A percentile compares a stretch with the other conserved stretches of the same genome.
These are phyloP conservation scores for Silybum marianum DNA, from an alignment of 129 eudicot species.

Conservation along the genomic window DNA sequence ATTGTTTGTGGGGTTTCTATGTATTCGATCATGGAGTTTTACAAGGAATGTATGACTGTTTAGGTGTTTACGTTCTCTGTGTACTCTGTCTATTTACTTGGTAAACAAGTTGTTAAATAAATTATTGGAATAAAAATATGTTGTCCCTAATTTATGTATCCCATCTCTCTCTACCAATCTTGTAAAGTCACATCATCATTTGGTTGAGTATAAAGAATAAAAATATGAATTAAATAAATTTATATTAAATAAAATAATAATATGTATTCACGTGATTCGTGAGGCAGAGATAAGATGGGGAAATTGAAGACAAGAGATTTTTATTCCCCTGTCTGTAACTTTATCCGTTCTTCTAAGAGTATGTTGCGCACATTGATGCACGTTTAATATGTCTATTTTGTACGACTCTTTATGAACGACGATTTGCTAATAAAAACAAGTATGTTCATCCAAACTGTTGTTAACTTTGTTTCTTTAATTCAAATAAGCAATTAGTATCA, in stretches of 20 bases:
- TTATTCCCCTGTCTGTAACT: neutral
- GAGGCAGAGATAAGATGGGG: too few relatives aligned
- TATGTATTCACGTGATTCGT: neutral
- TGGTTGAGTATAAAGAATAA: neutral
- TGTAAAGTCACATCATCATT: neutral
- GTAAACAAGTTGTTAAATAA: neutral
- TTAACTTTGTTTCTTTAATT: neutral
- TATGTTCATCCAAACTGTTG: neutral
- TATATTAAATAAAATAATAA: too few relatives aligned
- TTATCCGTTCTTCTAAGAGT: neutral
- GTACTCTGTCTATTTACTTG: neutral
- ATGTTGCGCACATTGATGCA: too few relatives aligned
- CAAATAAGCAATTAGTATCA: too few relatives aligned
- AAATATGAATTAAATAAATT: too few relatives aligned
- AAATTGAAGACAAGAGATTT: neutral
- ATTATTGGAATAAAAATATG: too few relatives aligned
- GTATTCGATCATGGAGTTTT: conserved; percentile 36
- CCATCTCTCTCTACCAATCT: neutral
- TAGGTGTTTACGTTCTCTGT: neutral
- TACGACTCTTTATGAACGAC: neutral
- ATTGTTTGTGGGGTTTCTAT: conserved; percentile 17
- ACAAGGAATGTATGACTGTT: conserved; percentile 4
- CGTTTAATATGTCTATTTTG: too few relatives aligned
- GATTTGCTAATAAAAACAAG: neutral
- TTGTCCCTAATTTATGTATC: neutral